Percentiles rank a stretch among this genome's conserved stretches.
Conservation (phyloP, 176 grass and related monocot species). For the Themeda triandra region DNA sequence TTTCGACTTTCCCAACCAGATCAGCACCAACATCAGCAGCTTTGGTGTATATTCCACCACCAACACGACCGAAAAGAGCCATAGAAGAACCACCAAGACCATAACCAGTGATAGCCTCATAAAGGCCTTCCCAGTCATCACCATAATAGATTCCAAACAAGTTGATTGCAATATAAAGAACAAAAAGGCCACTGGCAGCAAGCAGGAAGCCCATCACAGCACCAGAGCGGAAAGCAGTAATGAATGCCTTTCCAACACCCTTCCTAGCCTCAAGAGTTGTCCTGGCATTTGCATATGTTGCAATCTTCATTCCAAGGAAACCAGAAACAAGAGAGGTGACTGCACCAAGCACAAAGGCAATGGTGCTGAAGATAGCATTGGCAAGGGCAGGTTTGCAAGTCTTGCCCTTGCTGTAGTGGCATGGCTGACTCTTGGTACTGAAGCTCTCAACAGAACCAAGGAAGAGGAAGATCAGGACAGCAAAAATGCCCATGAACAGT, state of each 20-base stretch:
- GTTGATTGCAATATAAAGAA: constrained; percentile 85
- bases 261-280: constrained; percentile 92
- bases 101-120: constrained; percentile 90
- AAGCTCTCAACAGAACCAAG: constrained; percentile 95
- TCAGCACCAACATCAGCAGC: constrained; percentile 98
- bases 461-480: constrained; percentile 82
- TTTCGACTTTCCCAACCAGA: constrained; percentile 89
- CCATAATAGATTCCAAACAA: constrained; percentile 86
- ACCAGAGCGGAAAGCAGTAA: constrained; percentile 85
- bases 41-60: constrained; percentile 91
- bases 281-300: constrained; percentile 87
- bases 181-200: constrained; percentile 90
- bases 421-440: constrained; percentile 78
- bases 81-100: constrained; percentile 94
- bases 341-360: constrained; percentile 82
- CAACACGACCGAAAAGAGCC: constrained; percentile 95
- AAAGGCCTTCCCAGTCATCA: constrained; percentile 96
- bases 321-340: constrained; percentile 88
- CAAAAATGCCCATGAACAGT: constrained; percentile 79
- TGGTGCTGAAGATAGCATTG: constrained; percentile 84
- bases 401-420: constrained; percentile 85
- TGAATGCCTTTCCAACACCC: constrained; percentile 93
- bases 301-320: constrained; percentile 98
- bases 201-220: constrained; percentile 97
- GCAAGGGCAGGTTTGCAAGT: constrained; percentile 92